Base-by-base conservation (phyloP, 352 stramenopile species). In the Globisporangium nagaii region DNA sequence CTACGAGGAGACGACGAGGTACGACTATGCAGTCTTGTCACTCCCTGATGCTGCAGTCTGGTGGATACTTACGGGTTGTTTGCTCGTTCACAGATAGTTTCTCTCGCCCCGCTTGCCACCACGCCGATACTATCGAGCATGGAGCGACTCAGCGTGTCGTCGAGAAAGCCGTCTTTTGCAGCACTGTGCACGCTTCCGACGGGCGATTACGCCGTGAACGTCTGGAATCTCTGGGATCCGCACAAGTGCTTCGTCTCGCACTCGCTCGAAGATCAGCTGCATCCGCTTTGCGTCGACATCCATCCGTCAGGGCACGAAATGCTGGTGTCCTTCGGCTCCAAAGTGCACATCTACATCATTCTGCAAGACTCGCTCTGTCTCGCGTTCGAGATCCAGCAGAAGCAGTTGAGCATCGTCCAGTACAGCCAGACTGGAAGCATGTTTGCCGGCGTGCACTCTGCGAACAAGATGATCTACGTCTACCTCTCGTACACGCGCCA, bases 1-100 rank as follows among this genome's bases (percentile, higher is more conserved):
- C 60, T 92, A 19, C 70, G 74, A 1, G 71, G 58, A 4, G 79
- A 90, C n/a, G 76, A 90, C 43, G 78, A 90, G 45, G 73, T 80
- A 55, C 7, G 55, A 31, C 8, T 17, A 4, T 20, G 25, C 6
- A 9, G 9, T 52, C 22, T 1, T 11, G 12, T 35, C 17, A 22
- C 1, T 41, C 45, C 2, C n/a, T 42, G 19, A 4, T 36, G n/a
- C 9, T 56, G 5, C 3, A 30, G 24, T 25, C 15, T 31, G 9
- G 10, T 27, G 13, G 17, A n/a, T n/a, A 17, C 3, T 37, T 34
- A 15, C 25, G 19, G 7, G 19, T n/a, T 28, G 2, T 32, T 2
- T 36, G 12, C 19, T 11, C 7, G 24, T 15, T 24, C 24, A 1
- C 34, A 84, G 72, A 52, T 66, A 7, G 63, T 89, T 8, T 48